Evolutionary conservation across 371 early-diverging fungal species (phyloP), one percentile per base, ranked within the genome.

Genomic region (Rhizopus sp.): DNA sequence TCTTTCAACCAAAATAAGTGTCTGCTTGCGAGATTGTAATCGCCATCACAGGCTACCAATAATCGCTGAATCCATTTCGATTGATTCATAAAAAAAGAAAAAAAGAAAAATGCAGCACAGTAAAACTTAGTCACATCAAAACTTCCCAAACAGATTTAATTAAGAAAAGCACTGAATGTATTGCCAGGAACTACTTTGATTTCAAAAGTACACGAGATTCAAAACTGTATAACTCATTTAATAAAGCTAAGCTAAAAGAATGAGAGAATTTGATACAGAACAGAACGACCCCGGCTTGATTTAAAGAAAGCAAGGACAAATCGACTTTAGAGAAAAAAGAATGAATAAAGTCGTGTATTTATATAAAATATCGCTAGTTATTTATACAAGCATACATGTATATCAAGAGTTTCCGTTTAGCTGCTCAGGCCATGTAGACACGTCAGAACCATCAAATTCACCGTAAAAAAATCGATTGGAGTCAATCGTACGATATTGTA

Each of bases 371-470:
- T 38, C 3, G 5, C 17, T 38, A 16, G 16, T 35, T 7, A 37
- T 50, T 35, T 50, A n/a, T 35, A 7, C n/a, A n/a, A n/a, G n/a
- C n/a, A n/a, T n/a, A n/a, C n/a, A n/a, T n/a, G n/a, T n/a, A n/a
- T n/a, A n/a, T 41, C 15, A 41, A 41, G 4, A 7, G 15, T 13
- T 1, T 39, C 13, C 5, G 12, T 39, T 47, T 35, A 70, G 70
- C 37, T 73, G 77, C 4, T 73, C 77, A 10, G 80, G 80, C 78
- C 79, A 81, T n/a, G 81, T 78, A 6, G 81, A 78, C 17, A 57
- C 16, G 4, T 66, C 31, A 0, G 70, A 73, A 2, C 77, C 77
- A 52, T 81, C 81, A 59, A 81, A 81, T 48, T 81, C 78, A n/a
- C 81, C 81, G 55, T 77, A 78, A 33, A 81, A 81, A n/a, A n/a